phyloP scores from a whole-genome alignment of 2,329 filamentous ascomycete species.

The Neopestalotiopsis sp. region DNA sequence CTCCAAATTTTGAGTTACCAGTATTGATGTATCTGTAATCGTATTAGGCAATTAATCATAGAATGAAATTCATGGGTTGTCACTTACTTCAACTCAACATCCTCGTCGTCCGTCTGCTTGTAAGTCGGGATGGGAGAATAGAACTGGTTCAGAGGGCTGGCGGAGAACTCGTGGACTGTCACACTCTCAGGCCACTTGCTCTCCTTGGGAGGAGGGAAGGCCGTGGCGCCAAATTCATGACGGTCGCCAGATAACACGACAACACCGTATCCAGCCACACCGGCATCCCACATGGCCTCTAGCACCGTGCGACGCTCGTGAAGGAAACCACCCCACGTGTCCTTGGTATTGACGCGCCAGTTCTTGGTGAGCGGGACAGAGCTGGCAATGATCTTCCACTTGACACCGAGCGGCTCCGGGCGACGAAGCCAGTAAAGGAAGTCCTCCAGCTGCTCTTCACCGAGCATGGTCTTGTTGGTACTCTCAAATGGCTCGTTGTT shows the following conservation, averaged over 20 bases:
- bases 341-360: constrained; percentile 85
- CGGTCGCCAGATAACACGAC: constrained; percentile 88
- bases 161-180: constrained; percentile 88
- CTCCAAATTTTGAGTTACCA: constrained; percentile 88
- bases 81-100: constrained; percentile 82
- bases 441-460: constrained; percentile 76
- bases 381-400: constrained; percentile 92
- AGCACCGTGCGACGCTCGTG: constrained; percentile 79
- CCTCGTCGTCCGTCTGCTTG: constrained; percentile 77
- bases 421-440: constrained; percentile 77
- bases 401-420: constrained; percentile 76
- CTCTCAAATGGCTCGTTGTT: constrained; percentile 64
- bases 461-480: constrained; percentile 84
- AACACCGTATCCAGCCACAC: constrained; percentile 76
- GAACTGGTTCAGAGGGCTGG: constrained; percentile 91
- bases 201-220: constrained; percentile 66
- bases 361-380: constrained; percentile 97
- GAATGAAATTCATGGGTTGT: not conserved
- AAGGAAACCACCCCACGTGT: constrained; percentile 95
- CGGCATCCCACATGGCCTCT: constrained; percentile 90
- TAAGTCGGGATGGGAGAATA: constrained; percentile 88
- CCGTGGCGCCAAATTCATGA: constrained; percentile 96
- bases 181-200: constrained; percentile 67
- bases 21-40: constrained; percentile 73
- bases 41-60: constrained; percentile 27